phyloP scores from a whole-genome alignment of 139 green algal species.

The Volvox africanus region DNA sequence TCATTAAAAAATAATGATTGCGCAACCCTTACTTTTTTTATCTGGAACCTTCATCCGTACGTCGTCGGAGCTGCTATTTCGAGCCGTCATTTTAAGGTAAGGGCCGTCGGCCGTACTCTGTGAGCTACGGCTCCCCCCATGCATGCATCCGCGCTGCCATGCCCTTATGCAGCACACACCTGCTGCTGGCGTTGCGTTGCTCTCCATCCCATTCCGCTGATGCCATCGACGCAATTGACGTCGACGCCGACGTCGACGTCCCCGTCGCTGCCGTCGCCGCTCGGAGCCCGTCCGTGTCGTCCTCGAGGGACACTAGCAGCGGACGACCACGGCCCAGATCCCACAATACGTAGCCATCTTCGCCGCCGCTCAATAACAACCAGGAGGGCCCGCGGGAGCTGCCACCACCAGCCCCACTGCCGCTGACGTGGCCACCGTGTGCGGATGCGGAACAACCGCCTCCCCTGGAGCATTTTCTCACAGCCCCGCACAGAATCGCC shows the following conservation, averaged over 20 bases:
- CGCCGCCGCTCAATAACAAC: conserved; percentile 35
- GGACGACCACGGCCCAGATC: conserved; percentile 2
- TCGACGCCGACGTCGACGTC: background rate
- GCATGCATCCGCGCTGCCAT: too few relatives aligned
- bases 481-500: conserved; percentile 9
- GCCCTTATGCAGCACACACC: too few relatives aligned
- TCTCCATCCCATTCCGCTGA: too few relatives aligned
- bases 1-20: too few relatives aligned
- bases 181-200: too few relatives aligned
- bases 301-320: conserved; percentile 31
- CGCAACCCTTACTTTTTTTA: too few relatives aligned
- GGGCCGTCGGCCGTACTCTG: too few relatives aligned
- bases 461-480: conserved; percentile 9
- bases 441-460: too few relatives aligned
- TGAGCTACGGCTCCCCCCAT: too few relatives aligned
- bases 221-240: background rate
- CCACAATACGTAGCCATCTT: conserved; percentile 41
- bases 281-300: background rate
- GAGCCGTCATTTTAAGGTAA: too few relatives aligned
- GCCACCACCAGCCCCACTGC: background rate
- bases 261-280: background rate
- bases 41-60: too few relatives aligned
- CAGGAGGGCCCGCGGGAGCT: background rate
- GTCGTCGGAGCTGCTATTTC: too few relatives aligned
- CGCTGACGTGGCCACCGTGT: background rate